These are phyloP conservation scores for Geotrichum carabidarum DNA, from an alignment of 1,139 yeast species.

Conservation along the genomic window DNA sequence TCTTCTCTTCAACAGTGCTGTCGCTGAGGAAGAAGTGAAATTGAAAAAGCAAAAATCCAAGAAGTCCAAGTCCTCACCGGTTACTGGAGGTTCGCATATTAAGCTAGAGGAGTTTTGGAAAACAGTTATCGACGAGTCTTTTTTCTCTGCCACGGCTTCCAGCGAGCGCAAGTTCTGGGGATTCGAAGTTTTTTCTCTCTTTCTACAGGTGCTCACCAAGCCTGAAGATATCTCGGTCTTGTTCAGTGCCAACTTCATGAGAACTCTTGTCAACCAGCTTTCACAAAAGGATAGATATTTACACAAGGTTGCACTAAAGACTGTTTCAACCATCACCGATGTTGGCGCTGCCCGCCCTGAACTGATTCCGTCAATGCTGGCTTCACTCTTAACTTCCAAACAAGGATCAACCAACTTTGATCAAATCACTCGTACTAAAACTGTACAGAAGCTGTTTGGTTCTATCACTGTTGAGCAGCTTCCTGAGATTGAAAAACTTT, in stretches of 20 bases:
- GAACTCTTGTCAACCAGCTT: constrained; percentile 74
- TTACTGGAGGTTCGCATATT: constrained; percentile 19
- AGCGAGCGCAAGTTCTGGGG: constrained; percentile 88
- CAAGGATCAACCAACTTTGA: constrained; percentile 72
- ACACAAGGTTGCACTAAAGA: constrained; percentile 58
- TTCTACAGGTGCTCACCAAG: constrained; percentile 35
- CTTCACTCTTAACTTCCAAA: constrained; percentile 47
- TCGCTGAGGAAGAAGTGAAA: constrained; percentile 36
- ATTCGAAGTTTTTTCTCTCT: constrained; percentile 58
- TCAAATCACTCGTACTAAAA: constrained; percentile 66
- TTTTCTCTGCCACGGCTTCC: constrained; percentile 72
- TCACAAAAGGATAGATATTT: constrained; percentile 61
- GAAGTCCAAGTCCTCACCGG: constrained; percentile 30
- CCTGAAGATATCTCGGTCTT: constrained; percentile 40
- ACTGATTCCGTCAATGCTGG: constrained; percentile 48
- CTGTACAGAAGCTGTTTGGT: constrained; percentile 50
- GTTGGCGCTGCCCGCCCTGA: constrained; percentile 39
- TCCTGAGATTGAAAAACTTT: constrained; percentile 33
- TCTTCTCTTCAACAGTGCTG: constrained; percentile 20
- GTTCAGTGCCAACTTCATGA: constrained; percentile 65
- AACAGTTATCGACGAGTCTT: constrained; percentile 69
- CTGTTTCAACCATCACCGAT: constrained; percentile 44
- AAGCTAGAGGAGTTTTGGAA: constrained; percentile 71
- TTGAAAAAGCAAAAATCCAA: constrained; percentile 29
- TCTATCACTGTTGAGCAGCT: constrained; percentile 32